A percentile compares a stretch with the other conserved stretches of the same genome.
These are phyloP conservation scores for Tolypocladium ophioglossoides DNA, from an alignment of 2,329 filamentous ascomycete species.

Conservation along the genomic window DNA sequence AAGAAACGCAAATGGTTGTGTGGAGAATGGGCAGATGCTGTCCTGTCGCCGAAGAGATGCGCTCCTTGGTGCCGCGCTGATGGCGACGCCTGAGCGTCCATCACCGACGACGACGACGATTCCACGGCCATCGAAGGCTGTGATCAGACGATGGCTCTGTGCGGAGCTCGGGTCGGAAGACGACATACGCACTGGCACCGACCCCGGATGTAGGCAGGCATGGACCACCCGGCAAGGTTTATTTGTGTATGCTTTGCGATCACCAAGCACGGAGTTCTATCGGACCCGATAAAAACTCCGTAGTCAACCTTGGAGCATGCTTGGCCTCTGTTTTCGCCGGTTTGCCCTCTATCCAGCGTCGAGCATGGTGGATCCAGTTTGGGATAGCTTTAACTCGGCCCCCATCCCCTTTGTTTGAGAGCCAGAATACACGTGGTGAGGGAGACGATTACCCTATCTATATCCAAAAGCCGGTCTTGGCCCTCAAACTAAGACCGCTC, in stretches of 20 bases:
- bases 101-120: not conserved
- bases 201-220: too few species aligned
- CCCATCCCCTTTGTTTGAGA: not conserved
- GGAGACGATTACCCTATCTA: not conserved
- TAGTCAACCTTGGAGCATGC: not conserved
- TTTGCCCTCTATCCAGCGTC: not conserved
- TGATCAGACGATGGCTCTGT: not conserved
- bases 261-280: too few species aligned
- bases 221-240: too few species aligned
- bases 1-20: not conserved
- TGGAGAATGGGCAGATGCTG: not conserved
- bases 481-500: not conserved
- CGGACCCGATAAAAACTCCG: too few species aligned
- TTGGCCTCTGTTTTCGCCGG: not conserved
- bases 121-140: not conserved
- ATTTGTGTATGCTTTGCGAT: too few species aligned
- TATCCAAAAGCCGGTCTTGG: not conserved
- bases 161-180: too few species aligned
- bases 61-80: not conserved
- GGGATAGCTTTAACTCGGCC: not conserved
- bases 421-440: not conserved
- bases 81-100: not conserved
- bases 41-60: not conserved
- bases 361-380: not conserved
- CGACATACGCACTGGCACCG: too few species aligned